Conservation (phyloP, 2,329 filamentous ascomycete genomes). For the Lizonia empirigonia region DNA sequence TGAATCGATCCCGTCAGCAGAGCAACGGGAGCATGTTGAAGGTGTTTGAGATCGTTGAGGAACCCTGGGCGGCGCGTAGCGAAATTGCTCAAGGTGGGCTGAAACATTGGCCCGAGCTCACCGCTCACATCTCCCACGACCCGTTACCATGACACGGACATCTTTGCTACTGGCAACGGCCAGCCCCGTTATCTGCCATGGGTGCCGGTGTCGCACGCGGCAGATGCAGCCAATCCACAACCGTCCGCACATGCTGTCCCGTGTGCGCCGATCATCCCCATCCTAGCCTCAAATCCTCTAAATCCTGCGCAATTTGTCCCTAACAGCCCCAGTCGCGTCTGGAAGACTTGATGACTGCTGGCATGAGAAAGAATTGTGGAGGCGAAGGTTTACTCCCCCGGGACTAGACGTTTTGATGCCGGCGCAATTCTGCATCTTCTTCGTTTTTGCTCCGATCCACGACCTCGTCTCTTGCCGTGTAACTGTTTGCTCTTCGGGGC, state of each 20-base stretch:
- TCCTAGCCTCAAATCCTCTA: constrained; percentile 19
- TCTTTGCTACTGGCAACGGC: constrained; percentile 25
- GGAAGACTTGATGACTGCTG: constrained; percentile 36
- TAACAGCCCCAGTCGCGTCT: constrained; percentile 33
- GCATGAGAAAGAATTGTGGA: constrained; percentile 35
- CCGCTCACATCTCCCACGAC: constrained; percentile 14
- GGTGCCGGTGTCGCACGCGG: constrained; percentile 32
- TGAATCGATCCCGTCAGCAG: constrained; percentile 12
- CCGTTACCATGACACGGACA: constrained; percentile 6
- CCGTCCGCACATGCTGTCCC: constrained; percentile 7
- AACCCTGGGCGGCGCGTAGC: constrained; percentile 33
- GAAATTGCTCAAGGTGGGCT: constrained; percentile 42
- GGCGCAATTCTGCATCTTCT: constrained; percentile 30
- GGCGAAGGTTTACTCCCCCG: constrained; percentile 33
- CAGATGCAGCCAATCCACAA: constrained; percentile 33
- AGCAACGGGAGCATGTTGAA: constrained; percentile 10
- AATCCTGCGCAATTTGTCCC: constrained; percentile 46
- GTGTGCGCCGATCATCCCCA: constrained; percentile 16
- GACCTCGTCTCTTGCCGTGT: constrained; percentile 25
- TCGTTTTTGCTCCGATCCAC: constrained; percentile 26
- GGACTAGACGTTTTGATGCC: constrained; percentile 27
- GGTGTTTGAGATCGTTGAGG: constrained; percentile 16
- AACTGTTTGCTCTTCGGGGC: constrained; percentile 45
- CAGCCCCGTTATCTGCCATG: constrained; percentile 30
- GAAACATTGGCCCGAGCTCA: constrained; percentile 38